Conservation (phyloP, 1,139 yeast genomes). For the Yamadazyma aaseri region DNA sequence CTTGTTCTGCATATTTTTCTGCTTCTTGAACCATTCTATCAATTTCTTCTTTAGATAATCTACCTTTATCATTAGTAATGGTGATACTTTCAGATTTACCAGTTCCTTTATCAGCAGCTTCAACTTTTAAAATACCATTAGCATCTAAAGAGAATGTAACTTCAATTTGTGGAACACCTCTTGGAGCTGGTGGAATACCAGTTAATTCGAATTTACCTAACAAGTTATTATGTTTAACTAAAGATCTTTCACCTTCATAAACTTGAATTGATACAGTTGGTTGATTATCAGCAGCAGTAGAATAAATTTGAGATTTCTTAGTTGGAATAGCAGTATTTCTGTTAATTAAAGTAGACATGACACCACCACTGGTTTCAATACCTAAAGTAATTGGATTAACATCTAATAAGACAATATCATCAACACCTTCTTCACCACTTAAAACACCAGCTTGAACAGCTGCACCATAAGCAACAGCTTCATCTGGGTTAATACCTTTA, state of each 20-base stretch:
- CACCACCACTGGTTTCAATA: slow-evolving; percentile 51
- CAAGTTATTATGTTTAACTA: slow-evolving; percentile 45
- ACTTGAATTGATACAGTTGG: slow-evolving; percentile 49
- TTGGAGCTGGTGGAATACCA: slow-evolving; percentile 50
- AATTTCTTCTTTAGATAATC: slow-evolving; percentile 88
- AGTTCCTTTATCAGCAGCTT: slow-evolving; percentile 47
- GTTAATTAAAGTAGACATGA: slow-evolving; percentile 47
- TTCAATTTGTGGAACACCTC: slow-evolving; percentile 51
- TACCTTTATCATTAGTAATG: slow-evolving; percentile 95
- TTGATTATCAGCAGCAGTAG: slow-evolving; percentile 50
- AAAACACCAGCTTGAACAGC: slow-evolving; percentile 89
- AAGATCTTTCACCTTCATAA: slow-evolving; percentile 49
- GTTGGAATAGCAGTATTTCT: slow-evolving; percentile 51
- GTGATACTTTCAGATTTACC: slow-evolving; percentile 88
- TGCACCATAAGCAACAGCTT: slow-evolving; percentile 57
- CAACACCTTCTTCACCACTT: slow-evolving; percentile 65
- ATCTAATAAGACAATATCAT: slow-evolving; percentile 48
- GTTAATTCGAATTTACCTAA: slow-evolving; percentile 50
- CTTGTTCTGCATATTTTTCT: slow-evolving; percentile 86
- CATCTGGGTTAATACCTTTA: slow-evolving; percentile 94
- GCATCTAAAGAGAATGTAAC: slow-evolving; percentile 49
- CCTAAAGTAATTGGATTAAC: slow-evolving; percentile 50
- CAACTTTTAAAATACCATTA: slow-evolving; percentile 49
- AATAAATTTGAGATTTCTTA: slow-evolving; percentile 47
- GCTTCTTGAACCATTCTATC: slow-evolving; percentile 96